Percentiles rank a stretch among this genome's conserved stretches.
Conservation (phyloP, 2,329 filamentous ascomycete species). For the Verticillium nonalfalfae region DNA sequence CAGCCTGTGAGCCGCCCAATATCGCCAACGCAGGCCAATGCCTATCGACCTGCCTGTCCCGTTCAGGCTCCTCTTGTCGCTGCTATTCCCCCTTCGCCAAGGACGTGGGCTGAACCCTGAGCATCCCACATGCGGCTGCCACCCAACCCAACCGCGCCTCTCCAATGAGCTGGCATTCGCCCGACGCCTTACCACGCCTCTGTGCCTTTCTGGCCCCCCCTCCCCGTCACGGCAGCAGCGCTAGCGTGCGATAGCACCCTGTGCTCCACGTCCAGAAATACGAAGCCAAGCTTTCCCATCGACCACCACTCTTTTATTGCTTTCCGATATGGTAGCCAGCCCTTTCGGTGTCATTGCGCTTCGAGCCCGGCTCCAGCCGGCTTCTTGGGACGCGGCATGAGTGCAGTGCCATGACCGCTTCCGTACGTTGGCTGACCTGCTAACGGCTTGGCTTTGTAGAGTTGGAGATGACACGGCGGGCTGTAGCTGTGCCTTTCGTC, state of each 20-base stretch:
- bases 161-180: neutral
- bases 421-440: neutral
- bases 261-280: neutral
- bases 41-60: neutral
- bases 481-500: neutral
- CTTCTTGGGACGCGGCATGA: neutral
- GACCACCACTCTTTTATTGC: neutral
- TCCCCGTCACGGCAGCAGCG: neutral
- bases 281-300: neutral
- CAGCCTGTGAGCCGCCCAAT: neutral
- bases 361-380: neutral
- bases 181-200: neutral
- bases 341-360: neutral
- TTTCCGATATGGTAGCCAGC: neutral
- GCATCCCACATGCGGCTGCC: neutral
- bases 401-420: neutral
- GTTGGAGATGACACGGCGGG: neutral
- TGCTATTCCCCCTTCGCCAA: neutral
- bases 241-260: neutral
- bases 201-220: neutral
- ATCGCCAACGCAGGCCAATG: neutral
- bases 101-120: neutral
- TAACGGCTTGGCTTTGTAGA: neutral
- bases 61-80: neutral
- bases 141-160: neutral